Conservation (phyloP, 768 basidiomycete genomes). For the Multifurca ochricompacta region DNA sequence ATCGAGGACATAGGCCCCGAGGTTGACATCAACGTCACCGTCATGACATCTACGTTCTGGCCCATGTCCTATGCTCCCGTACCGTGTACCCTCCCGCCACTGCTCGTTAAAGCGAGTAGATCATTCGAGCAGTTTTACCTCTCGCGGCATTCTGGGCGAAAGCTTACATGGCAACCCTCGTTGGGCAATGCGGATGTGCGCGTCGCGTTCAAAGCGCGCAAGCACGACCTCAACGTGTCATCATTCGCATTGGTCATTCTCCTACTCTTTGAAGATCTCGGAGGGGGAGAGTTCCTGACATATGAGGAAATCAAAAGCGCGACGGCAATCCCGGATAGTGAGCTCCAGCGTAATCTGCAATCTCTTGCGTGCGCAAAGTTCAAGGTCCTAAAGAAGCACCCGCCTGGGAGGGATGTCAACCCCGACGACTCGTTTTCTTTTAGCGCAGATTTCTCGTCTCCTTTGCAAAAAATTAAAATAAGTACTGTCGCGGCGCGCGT, state of each 20-base stretch:
- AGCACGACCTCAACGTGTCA: constrained; percentile 88
- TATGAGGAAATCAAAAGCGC: constrained; percentile 77
- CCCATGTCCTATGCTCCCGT: constrained; percentile 65
- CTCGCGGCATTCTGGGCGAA: constrained; percentile 79
- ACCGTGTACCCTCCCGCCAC: constrained; percentile 58
- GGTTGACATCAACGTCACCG: constrained; percentile 78
- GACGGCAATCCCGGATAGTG: constrained; percentile 64
- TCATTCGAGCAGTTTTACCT: constrained; percentile 89
- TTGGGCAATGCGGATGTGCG: constrained; percentile 87
- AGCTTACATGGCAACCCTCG: constrained; percentile 87
- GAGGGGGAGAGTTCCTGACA: constrained; percentile 59
- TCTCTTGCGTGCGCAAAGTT: constrained; percentile 93
- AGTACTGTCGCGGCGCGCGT: constrained; percentile 82
- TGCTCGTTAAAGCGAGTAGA: constrained; percentile 55
- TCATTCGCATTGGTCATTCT: constrained; percentile 85
- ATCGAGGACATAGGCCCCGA: constrained; percentile 43
- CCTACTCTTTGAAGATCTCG: constrained; percentile 72
- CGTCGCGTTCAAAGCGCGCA: constrained; percentile 67
- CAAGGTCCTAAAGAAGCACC: constrained; percentile 87
- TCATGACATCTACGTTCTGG: constrained; percentile 98
- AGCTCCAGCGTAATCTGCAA: constrained; percentile 89
- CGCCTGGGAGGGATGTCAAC: constrained; percentile 76
- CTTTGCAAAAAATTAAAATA: constrained; percentile 88
- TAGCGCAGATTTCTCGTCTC: constrained; percentile 72
- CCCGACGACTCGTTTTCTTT: constrained; percentile 80